phyloP scores from a whole-genome alignment of 768 basidiomycete genomes.

The Boletus pseudopeckii region DNA sequence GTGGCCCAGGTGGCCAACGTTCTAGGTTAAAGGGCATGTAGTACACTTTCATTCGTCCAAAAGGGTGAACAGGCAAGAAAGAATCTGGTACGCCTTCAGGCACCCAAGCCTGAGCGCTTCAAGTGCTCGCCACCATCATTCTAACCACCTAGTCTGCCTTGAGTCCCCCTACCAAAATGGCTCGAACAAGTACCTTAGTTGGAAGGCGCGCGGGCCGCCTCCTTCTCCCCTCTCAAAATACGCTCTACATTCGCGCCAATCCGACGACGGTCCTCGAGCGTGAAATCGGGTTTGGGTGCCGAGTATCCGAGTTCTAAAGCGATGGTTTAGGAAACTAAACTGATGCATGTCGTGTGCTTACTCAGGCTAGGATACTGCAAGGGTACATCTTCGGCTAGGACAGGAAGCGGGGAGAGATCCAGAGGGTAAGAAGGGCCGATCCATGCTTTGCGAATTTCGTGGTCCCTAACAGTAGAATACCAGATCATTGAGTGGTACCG shows the following conservation, averaged over 20 bases:
- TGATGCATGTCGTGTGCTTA: constrained; percentile 30
- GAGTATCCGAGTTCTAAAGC: constrained; percentile 67
- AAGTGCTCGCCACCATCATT: neutral
- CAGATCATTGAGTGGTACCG: neutral
- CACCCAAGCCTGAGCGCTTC: neutral
- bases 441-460: constrained; percentile 69
- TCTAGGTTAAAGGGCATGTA: neutral
- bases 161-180: too few relatives aligned
- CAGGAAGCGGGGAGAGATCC: constrained; percentile 54
- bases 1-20: neutral
- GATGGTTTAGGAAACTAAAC: neutral
- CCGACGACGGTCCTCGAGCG: constrained; percentile 58
- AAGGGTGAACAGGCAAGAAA: neutral
- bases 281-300: constrained; percentile 43
- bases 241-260: constrained; percentile 61
- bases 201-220: constrained; percentile 62
- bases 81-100: neutral
- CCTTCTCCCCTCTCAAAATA: constrained; percentile 56
- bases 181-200: constrained; percentile 7
- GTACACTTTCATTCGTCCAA: neutral
- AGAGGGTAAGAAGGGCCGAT: constrained; percentile 68
- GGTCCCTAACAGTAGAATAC: constrained; percentile 46
- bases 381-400: constrained; percentile 53
- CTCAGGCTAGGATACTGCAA: constrained; percentile 66
- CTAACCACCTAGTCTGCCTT: too few relatives aligned